Base-by-base conservation (phyloP, 441 rosid genomes). In the Erodium trifolium region DNA sequence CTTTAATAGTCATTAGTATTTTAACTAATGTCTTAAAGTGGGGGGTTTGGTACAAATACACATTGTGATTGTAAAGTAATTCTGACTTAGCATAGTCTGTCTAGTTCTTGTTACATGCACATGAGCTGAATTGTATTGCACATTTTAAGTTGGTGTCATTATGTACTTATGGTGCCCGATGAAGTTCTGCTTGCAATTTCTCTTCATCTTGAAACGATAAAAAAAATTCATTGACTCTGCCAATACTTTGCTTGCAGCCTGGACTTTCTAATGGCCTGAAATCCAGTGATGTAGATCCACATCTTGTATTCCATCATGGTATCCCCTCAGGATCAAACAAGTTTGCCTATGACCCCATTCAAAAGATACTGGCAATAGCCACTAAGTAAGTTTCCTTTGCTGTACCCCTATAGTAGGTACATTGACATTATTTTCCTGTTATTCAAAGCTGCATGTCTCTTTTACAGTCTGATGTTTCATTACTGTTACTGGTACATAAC, bases 241-340 rank as follows among this genome's bases (percentile, higher is more conserved):
- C 16, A 43, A 31, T 76, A 64, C 68, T 60, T 60, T 27, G 5
- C 1, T 63, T 81, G 85, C 78, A 93, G 98, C 86, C 88, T 51
- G 95, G 83, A 71, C 79, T 65, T 68, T 64, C 76, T 0, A 93
- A 84, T 65, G 91, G 96, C 18, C 70, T 87, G 41, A 88, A 81
- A 78, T 73, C 93, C 49, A 79, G 75, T 66, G 95, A 91, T 67
- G 86, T 91, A 29, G 96, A 91, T 18, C 97, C 97, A 63, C 85
- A 82, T 65, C 62, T 88, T 35, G 77, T 82, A 34, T 82, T 93
- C 72, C 99, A 91, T 78, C 85, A 89, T 72, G 99, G 99, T 71
- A 78, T 93, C 74, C 97, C 97, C 13, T 80, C 88, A n/a, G 88
- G 90, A 67, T 85, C 88, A 68, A 82, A 79, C 70, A 79, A 79